phyloP scores from a whole-genome alignment of 2,329 filamentous ascomycete genomes.

The Hortaea sp. region DNA sequence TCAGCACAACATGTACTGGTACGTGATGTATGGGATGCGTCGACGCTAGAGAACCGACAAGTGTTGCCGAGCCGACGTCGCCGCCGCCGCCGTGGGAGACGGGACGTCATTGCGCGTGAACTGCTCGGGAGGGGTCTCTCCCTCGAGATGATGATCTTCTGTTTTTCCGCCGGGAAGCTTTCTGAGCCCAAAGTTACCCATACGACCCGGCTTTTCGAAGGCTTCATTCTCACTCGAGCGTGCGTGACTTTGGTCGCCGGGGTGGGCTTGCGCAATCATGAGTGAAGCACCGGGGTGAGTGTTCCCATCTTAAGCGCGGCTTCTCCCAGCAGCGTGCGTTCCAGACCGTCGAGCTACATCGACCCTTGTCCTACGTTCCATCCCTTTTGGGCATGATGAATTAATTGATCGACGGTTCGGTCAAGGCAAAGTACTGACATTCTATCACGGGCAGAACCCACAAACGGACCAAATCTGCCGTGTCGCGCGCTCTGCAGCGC shows the following conservation, averaged over 20 bases:
- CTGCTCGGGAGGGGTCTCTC: neutral
- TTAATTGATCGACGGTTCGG: neutral
- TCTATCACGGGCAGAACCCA: constrained; percentile 16
- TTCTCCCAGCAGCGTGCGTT: neutral
- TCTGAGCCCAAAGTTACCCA: neutral
- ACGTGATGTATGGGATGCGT: no score
- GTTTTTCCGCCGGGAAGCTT: neutral
- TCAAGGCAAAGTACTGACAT: neutral
- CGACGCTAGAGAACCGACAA: no score
- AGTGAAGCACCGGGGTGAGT: neutral
- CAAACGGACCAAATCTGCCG: constrained; percentile 40
- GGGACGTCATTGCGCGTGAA: neutral
- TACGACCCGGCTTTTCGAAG: neutral
- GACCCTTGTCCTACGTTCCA: neutral
- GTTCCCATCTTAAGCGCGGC: neutral
- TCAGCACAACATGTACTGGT: no score
- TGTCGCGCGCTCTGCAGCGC: constrained; percentile 45
- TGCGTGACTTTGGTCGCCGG: neutral
- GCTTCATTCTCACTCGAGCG: neutral
- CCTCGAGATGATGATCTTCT: neutral
- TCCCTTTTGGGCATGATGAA: neutral
- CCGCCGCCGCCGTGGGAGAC: neutral
- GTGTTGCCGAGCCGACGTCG: no score
- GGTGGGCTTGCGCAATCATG: neutral
- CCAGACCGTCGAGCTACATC: neutral